Percentiles rank a stretch among this genome's conserved stretches.
phyloP scores from a whole-genome alignment of 1,139 yeast genomes.

The Martiniozyma asiatica region DNA sequence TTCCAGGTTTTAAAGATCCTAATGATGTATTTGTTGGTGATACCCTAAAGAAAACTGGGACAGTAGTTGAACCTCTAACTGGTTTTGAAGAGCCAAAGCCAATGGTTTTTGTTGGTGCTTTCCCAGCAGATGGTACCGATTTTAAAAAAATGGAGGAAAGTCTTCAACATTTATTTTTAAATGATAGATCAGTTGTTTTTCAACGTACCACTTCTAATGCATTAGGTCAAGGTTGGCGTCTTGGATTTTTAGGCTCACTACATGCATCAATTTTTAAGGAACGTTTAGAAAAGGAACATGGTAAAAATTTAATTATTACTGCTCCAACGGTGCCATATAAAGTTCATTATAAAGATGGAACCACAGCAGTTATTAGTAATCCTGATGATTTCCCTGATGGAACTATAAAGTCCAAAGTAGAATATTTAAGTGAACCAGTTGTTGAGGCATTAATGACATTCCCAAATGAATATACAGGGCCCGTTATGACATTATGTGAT shows the following conservation, averaged over 20 bases:
- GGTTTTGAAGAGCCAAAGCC: constrained; percentile 97
- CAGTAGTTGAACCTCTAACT: constrained; percentile 65
- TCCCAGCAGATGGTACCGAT: constrained; percentile 91
- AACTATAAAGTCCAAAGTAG: constrained; percentile 33
- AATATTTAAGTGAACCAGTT: constrained; percentile 67
- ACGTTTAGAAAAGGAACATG: constrained; percentile 83
- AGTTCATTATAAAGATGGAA: constrained; percentile 52
- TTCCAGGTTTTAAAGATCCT: constrained; percentile 88
- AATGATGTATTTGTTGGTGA: constrained; percentile 87
- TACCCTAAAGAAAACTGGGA: constrained; percentile 64
- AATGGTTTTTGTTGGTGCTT: constrained; percentile 97
- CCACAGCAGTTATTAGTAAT: constrained; percentile 57
- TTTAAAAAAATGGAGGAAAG: constrained; percentile 85
- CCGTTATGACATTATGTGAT: constrained; percentile 78
- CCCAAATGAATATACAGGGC: constrained; percentile 81
- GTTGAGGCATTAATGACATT: constrained; percentile 87
- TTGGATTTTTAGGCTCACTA: constrained; percentile 86
- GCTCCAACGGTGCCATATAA: constrained; percentile 95
- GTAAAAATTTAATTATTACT: constrained; percentile 82
- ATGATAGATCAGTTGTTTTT: constrained; percentile 82
- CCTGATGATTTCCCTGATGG: constrained; percentile 87
- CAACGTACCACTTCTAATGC: constrained; percentile 91
- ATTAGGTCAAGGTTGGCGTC: constrained; percentile 93
- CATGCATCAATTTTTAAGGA: constrained; percentile 95
- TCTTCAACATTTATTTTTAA: constrained; percentile 74